Conservation (phyloP, 2,329 filamentous ascomycete species). For the Mycosphaerella arachidis region DNA sequence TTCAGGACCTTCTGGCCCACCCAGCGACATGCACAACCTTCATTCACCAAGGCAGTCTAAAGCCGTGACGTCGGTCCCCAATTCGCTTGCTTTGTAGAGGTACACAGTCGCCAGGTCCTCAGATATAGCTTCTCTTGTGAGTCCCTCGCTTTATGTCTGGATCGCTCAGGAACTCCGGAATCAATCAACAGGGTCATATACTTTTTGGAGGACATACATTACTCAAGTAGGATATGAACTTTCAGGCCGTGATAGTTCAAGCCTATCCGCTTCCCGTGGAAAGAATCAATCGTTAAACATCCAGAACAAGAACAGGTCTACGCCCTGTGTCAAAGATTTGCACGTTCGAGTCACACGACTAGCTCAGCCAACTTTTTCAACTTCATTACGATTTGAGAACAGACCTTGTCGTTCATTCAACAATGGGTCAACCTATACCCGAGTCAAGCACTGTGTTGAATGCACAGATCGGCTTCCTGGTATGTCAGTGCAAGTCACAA, state of each 20-base stretch:
- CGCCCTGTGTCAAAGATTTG: slow-evolving; percentile 5
- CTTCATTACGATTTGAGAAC: neutral
- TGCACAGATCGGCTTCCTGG: slow-evolving; percentile 47
- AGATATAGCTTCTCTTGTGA: neutral
- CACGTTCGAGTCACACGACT: neutral
- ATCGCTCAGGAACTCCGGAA: neutral
- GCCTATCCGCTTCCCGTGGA: slow-evolving; percentile 28
- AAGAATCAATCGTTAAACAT: slow-evolving; percentile 27
- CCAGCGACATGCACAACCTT: slow-evolving; percentile 9
- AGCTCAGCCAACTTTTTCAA: neutral
- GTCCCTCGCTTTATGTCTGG: neutral
- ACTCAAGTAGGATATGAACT: slow-evolving; percentile 25
- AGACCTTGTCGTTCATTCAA: neutral
- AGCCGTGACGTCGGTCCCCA: slow-evolving; percentile 15
- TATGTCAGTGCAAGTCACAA: slow-evolving; percentile 24
- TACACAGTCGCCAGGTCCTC: slow-evolving; percentile 1
- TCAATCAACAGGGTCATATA: neutral
- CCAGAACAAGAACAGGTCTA: slow-evolving; percentile 6
- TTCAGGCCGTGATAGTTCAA: slow-evolving; percentile 23
- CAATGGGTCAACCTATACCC: slow-evolving; percentile 23
- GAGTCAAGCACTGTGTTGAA: slow-evolving; percentile 44
- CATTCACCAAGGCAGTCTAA: slow-evolving; percentile 5
- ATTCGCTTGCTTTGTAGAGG: slow-evolving; percentile 3
- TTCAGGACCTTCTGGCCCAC: slow-evolving; percentile 4
- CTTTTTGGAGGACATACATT: neutral